Evolutionary conservation across 2,329 filamentous ascomycete species (phyloP).

Genomic region (Alternaria sp.): DNA sequence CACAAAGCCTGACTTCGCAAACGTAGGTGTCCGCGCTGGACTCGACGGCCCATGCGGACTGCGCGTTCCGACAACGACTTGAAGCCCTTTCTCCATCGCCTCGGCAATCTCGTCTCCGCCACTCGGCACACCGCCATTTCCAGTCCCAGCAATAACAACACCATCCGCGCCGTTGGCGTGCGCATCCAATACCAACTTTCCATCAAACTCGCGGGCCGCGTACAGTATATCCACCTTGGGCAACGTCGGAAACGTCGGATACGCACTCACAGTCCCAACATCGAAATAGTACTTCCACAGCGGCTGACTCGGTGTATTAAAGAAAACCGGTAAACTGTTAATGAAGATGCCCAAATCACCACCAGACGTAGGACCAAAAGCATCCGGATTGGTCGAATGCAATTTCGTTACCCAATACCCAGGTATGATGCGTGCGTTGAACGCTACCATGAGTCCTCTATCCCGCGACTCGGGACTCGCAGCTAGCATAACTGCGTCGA

Average conservation of each 20-base stretch:
- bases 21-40: slow-evolving; percentile 19
- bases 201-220: slow-evolving; percentile 37
- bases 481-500: slow-evolving; percentile 34
- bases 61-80: slow-evolving; percentile 33
- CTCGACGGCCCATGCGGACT: slow-evolving; percentile 31
- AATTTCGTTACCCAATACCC: slow-evolving; percentile 37
- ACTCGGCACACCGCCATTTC: slow-evolving; percentile 32
- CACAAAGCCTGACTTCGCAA: slow-evolving; percentile 30
- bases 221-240: slow-evolving; percentile 42
- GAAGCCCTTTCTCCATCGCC: slow-evolving; percentile 29
- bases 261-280: slow-evolving; percentile 17
- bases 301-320: slow-evolving; percentile 32
- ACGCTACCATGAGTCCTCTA: slow-evolving; percentile 36
- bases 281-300: slow-evolving; percentile 31
- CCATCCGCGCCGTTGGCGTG: slow-evolving; percentile 32
- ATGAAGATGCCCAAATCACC: slow-evolving; percentile 37
- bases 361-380: slow-evolving; percentile 29
- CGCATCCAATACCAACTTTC: slow-evolving; percentile 30
- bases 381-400: slow-evolving; percentile 35
- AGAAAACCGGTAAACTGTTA: slow-evolving; percentile 36
- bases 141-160: slow-evolving; percentile 36
- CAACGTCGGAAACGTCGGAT: slow-evolving; percentile 24
- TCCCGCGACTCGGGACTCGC: slow-evolving; percentile 27
- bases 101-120: slow-evolving; percentile 26
- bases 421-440: slow-evolving; percentile 36